These are phyloP conservation scores for Microascus cirrosus DNA, from an alignment of 2,329 filamentous ascomycete genomes.

Conservation along the genomic window DNA sequence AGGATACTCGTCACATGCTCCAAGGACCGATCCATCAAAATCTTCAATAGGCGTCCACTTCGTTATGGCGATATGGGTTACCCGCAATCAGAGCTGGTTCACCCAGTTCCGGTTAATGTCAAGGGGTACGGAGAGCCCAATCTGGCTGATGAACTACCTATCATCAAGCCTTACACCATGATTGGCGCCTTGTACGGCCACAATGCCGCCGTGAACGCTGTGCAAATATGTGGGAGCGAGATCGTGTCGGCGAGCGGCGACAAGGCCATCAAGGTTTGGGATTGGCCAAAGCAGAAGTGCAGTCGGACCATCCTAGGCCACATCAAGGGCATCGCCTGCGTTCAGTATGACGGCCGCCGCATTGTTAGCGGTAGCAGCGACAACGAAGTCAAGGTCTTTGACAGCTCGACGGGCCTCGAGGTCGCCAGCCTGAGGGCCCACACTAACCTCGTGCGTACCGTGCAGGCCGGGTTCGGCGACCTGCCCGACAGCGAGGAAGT, in stretches of 20 bases:
- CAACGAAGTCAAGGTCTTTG: conserved; percentile 91
- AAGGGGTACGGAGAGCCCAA: conserved; percentile 43
- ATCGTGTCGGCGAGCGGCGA: conserved; percentile 95
- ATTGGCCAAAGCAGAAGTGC: conserved; percentile 69
- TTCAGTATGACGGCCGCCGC: conserved; percentile 87
- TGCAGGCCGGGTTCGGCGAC: conserved; percentile 91
- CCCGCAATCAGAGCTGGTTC: conserved; percentile 24
- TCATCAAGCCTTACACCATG: conserved; percentile 58
- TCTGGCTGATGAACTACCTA: conserved; percentile 30
- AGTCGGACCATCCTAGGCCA: conserved; percentile 75
- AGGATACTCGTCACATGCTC: conserved; percentile 91
- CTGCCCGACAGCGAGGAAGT: conserved; percentile 68
- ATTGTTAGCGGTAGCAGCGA: conserved; percentile 96
- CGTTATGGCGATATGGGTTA: conserved; percentile 48
- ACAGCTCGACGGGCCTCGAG: conserved; percentile 73
- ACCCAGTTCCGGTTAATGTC: conserved; percentile 39
- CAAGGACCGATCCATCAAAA: conserved; percentile 93
- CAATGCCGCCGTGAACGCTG: conserved; percentile 86
- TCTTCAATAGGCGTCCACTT: conserved; percentile 77
- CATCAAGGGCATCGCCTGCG: conserved; percentile 90
- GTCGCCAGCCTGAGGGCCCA: conserved; percentile 82
- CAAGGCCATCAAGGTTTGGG: conserved; percentile 88
- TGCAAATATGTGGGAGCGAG: conserved; percentile 75
- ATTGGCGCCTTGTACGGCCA: conserved; percentile 77
- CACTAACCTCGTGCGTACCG: conserved; percentile 75